Evolutionary conservation across 2,329 filamentous ascomycete species (phyloP).

Genomic region (Ceratocystis huliohia): DNA sequence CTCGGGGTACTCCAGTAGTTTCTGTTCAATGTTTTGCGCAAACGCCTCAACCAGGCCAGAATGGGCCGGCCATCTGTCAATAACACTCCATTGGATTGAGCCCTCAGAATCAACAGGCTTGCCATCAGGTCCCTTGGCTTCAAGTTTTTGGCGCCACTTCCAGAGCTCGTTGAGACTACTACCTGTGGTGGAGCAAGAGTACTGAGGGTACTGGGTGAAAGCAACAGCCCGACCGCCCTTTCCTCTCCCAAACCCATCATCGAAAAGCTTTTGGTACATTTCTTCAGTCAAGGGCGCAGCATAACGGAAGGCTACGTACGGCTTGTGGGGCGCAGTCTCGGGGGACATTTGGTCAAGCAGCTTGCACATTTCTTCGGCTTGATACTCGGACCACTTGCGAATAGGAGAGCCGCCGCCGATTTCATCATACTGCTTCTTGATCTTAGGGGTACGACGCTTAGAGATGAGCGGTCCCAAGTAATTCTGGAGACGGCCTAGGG

Average conservation of each 20-base stretch:
- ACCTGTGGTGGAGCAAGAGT: slow-evolving; percentile 93
- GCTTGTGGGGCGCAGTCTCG: slow-evolving; percentile 89
- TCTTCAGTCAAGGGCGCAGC: slow-evolving; percentile 87
- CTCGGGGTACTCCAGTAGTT: slow-evolving; percentile 69
- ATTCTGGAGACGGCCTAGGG: slow-evolving; percentile 78
- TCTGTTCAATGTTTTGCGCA: slow-evolving; percentile 79
- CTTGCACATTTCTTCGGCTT: slow-evolving; percentile 93
- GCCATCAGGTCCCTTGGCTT: slow-evolving; percentile 51
- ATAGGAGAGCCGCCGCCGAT: slow-evolving; percentile 98
- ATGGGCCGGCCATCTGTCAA: slow-evolving; percentile 94
- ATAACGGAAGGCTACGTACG: slow-evolving; percentile 95
- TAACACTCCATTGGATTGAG: slow-evolving; percentile 87
- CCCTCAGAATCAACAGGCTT: slow-evolving; percentile 35
- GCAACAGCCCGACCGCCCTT: slow-evolving; percentile 88
- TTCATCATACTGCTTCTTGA: slow-evolving; percentile 84
- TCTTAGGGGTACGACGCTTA: slow-evolving; percentile 80
- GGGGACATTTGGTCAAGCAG: slow-evolving; percentile 82
- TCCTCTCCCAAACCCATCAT: slow-evolving; percentile 80
- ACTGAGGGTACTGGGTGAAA: slow-evolving; percentile 97
- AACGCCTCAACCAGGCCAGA: slow-evolving; percentile 82
- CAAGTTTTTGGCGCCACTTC: slow-evolving; percentile 86
- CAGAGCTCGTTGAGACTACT: slow-evolving; percentile 94
- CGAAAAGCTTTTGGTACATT: slow-evolving; percentile 71
- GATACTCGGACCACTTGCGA: slow-evolving; percentile 93
- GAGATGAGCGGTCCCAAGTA: slow-evolving; percentile 87